Conservation (phyloP, 805 yeast genomes). For the Yarrowia sp. region DNA sequence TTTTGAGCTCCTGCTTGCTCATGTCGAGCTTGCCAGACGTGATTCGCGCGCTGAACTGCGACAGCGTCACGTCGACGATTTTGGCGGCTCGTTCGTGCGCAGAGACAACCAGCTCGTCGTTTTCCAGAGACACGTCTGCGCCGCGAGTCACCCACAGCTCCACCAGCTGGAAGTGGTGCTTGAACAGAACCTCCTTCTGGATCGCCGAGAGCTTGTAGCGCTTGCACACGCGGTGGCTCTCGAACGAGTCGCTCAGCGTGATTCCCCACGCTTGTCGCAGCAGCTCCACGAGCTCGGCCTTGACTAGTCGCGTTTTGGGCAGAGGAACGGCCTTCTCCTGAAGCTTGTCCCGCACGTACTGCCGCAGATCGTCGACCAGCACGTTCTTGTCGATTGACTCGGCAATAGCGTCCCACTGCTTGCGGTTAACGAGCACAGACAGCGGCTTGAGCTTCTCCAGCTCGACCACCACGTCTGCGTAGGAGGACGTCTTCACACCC, state of each 20-base stretch:
- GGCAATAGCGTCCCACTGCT: neutral
- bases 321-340: neutral
- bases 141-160: slow-evolving; percentile 5
- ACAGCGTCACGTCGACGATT: neutral
- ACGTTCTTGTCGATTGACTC: neutral
- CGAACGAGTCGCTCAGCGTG: neutral
- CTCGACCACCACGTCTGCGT: neutral
- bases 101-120: neutral
- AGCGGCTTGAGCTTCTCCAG: neutral
- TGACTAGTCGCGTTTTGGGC: neutral
- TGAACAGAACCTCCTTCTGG: neutral
- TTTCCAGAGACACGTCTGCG: neutral
- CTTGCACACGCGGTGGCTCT: neutral
- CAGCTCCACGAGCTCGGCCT: neutral
- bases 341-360: neutral
- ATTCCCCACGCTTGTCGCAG: neutral
- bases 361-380: neutral
- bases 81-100: neutral
- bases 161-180: neutral
- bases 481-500: neutral
- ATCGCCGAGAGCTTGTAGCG: neutral
- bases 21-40: neutral
- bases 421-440: neutral
- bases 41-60: neutral
- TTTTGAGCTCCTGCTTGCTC: neutral